Evolutionary conservation across 2,329 filamentous ascomycete genomes (phyloP).

Genomic region (Dothiorella sarmentorum): DNA sequence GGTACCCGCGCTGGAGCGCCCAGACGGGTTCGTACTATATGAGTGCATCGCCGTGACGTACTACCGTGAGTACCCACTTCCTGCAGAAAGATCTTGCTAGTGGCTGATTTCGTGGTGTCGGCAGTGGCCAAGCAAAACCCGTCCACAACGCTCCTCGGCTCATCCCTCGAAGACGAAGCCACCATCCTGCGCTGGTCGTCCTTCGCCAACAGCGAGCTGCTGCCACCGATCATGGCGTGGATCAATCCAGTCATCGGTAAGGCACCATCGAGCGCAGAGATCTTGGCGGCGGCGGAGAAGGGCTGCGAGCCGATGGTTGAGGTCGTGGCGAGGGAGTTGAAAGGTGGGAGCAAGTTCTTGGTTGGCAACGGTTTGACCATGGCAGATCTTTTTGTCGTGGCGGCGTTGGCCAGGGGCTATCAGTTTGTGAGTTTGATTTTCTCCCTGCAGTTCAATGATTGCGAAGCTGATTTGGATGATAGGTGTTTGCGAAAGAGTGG

Average conservation of each 20-base stretch:
- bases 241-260: neutral
- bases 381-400: neutral
- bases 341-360: neutral
- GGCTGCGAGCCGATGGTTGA: neutral
- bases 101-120: neutral
- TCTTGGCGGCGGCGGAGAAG: neutral
- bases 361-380: neutral
- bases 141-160: neutral
- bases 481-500: neutral
- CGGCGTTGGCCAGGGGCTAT: neutral
- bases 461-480: too few species aligned
- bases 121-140: constrained; percentile 3
- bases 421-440: neutral
- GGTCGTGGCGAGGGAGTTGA: neutral
- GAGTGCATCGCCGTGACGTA: constrained; percentile 48
- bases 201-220: neutral
- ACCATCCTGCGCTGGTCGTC: neutral
- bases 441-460: neutral
- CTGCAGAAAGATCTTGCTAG: too few species aligned
- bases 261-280: neutral
- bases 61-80: constrained; percentile 31
- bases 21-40: constrained; percentile 46
- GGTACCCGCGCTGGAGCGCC: constrained; percentile 48
- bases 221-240: neutral
- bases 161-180: neutral